Base-by-base conservation (phyloP, 352 stramenopile species). In the Sclerospora graminicola region DNA sequence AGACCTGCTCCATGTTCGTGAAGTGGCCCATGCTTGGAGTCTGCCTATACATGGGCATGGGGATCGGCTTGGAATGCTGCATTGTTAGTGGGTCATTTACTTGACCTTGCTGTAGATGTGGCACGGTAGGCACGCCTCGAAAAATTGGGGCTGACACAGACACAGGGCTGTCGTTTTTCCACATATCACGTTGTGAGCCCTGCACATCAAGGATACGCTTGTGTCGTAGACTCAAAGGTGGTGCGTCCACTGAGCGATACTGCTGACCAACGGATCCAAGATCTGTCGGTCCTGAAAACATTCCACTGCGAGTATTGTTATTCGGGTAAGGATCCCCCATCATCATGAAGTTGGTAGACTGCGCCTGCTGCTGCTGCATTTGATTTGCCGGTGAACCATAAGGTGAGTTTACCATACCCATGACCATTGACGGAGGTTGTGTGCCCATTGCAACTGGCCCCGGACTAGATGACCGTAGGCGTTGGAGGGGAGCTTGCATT, bases 1-100 rank as follows among this genome's bases (percentile, higher is more conserved):
- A 69, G 59, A 84, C 74, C 57, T 82, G 69, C 11, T 86, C 74
- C 63, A 85, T 78, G 40, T 44, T 56, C 39, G 62, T 63, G 55
- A 69, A 84, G 39, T 79, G 58, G 2, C 42, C 50, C 45, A 68
- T 73, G 27, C 41, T 67, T 11, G 67, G 38, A 18, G 53, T 26
- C 51, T 73, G 54, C 56, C 75, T 66, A 57, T 84, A 87, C 5
- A 69, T 47, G 16, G 63, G 41, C 44, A 71, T 49, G 10, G 42
- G 44, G 6, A 66, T 70, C n/a, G 60, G 46, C 19, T 83, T 78
- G 26, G 43, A 61, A 41, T 60, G 53, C 37, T 56, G 61, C 43
- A 64, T 57, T 8, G 32, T 47, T 45, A 69, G 55, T 14, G 37
- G 31, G 6, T 70, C 64, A 23, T 30, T 58, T 18, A 44, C 47